These are phyloP conservation scores for Apiotrichum sp. DNA, from an alignment of 1,284 basidiomycete genomes.

Conservation along the genomic window DNA sequence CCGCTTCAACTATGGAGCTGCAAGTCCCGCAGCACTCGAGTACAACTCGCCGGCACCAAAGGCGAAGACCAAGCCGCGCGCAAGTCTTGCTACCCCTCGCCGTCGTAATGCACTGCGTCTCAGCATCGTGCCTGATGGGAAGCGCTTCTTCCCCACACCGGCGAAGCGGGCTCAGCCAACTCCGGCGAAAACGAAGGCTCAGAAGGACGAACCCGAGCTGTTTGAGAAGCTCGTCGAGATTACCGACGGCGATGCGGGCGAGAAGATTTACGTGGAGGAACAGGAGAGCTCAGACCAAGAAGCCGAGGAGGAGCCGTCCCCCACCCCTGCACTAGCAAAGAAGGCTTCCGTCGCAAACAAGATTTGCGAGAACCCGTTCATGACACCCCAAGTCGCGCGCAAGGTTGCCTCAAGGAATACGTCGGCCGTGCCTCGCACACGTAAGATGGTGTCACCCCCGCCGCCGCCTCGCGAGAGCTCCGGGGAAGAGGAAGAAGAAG, in stretches of 20 bases:
- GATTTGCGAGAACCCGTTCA: constrained; percentile 23
- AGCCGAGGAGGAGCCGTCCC: not conserved
- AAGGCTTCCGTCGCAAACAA: not conserved
- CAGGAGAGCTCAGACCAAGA: constrained; percentile 18
- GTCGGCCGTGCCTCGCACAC: constrained; percentile 26
- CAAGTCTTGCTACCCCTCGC: not conserved
- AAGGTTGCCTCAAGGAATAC: constrained; percentile 25
- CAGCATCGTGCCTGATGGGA: constrained; percentile 38
- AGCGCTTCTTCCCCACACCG: constrained; percentile 36
- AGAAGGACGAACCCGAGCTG: constrained; percentile 8
- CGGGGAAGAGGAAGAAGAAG: constrained; percentile 2
- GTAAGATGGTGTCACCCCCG: constrained; percentile 6
- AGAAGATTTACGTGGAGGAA: constrained; percentile 37
- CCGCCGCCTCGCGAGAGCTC: not conserved
- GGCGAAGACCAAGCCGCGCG: not conserved
- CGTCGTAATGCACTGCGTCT: constrained; percentile 23
- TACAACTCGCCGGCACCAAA: constrained; percentile 5
- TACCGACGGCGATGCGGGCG: constrained; percentile 35
- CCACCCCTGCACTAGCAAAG: not conserved
- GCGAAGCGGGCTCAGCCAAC: constrained; percentile 14
- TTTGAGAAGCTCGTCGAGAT: constrained; percentile 22
- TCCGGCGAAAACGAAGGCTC: constrained; percentile 4
- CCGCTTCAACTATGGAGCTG: constrained; percentile 40
- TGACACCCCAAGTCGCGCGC: constrained; percentile 27
- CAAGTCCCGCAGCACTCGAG: not conserved